Base-by-base conservation (phyloP, 495 filamentous ascomycete species). In the Tuber indicum region DNA sequence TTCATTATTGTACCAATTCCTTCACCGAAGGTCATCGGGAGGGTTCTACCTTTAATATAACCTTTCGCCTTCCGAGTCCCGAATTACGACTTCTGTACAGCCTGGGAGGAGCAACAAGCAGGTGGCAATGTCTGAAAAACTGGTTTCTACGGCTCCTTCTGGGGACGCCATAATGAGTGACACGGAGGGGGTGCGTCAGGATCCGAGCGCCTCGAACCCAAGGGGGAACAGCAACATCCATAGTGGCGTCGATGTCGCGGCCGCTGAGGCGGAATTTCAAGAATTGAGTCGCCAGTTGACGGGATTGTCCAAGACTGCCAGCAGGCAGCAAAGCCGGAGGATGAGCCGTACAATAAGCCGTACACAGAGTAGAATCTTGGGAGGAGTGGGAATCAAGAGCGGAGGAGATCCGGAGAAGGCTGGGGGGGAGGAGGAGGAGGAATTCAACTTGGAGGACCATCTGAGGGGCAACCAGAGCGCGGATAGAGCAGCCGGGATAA, bases 401-500 rank as follows among this genome's bases (percentile, higher is more conserved):
- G 52, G 10, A 32, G 84, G 44, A 52, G 80, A 76, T 73, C 71
- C 78, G 80, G 78, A 82, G 78, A 77, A 81, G 72, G 26, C 39
- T 19, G 66, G 12, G 5, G 44, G 26, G 12, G 76, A 66, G 8
- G 84, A 83, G 10, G 86, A 87, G 5, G 91, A 90, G 71, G 86
- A 85, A 26, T 97, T 94, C 84, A 89, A 96, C 78, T 84, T 97
- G 52, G 92, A 94, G 80, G 83, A 84, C 1, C 88, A 90, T 21
- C 84, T 97, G 77, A 86, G 91, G 47, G 92, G 93, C 4, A 89
- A 89, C 66, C 87, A 91, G 73, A 88, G 84, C 58, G 89, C 90
- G n/a, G 92, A 94, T 79, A 86, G 88, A 72, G 90, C 90, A 75
- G 90, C 92, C 17, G 93, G 93, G 4, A 95, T 96, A 80, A 90